Percentiles rank a stretch among this genome's conserved stretches.
Evolutionary conservation across 257 asterid genomes (phyloP).

Genomic region (Lantana camara): DNA sequence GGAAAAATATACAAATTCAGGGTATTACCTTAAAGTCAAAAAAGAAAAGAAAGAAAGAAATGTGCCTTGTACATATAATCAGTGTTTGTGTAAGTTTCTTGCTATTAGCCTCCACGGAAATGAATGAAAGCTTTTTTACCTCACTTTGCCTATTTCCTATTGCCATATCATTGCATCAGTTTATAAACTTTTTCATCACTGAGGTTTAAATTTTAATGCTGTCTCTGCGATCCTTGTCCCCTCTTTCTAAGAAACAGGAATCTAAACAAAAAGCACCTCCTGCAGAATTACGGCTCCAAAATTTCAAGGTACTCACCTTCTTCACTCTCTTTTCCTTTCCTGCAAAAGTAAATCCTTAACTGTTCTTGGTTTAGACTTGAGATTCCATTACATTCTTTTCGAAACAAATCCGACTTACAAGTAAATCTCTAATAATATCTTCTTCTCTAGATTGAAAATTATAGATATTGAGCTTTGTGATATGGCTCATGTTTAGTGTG

Average conservation of each 20-base stretch:
- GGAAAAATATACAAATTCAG: constrained; percentile 10
- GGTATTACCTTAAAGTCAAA: too few species aligned
- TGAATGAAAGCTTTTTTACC: neutral
- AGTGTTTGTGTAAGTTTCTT: constrained; percentile 26
- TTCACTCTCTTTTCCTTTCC: neutral
- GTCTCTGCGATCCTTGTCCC: neutral
- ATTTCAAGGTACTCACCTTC: neutral
- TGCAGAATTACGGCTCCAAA: neutral
- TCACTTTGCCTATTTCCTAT: neutral
- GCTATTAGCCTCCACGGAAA: constrained; percentile 3
- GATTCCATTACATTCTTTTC: too few species aligned
- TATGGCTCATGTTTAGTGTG: neutral
- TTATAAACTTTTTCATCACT: neutral
- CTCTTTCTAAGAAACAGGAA: neutral
- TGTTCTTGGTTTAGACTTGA: neutral
- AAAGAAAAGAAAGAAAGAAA: too few species aligned
- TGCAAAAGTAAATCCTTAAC: neutral
- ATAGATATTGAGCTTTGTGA: neutral
- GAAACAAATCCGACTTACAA: neutral
- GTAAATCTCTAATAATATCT: too few species aligned
- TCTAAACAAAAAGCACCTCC: neutral
- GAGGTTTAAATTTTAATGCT: neutral
- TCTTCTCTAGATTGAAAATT: too few species aligned
- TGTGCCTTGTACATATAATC: neutral
- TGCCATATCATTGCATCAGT: neutral